Conservation (phyloP, 2,329 filamentous ascomycete genomes). For the Furcasterigmium furcatum region DNA sequence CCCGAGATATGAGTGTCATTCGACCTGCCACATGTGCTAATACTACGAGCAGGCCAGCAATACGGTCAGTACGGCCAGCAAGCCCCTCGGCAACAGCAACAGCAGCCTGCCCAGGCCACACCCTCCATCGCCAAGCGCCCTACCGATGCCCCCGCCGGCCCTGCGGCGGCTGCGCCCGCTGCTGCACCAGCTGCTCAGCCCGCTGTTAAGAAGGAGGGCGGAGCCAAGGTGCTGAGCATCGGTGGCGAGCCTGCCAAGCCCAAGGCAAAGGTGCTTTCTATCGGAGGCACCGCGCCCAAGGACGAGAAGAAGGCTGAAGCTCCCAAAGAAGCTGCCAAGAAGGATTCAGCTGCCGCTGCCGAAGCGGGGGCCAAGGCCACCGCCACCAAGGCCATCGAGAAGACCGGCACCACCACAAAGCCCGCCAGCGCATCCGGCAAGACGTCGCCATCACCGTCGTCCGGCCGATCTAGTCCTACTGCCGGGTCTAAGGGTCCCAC, state of each 20-base stretch:
- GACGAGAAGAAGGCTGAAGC: conserved; percentile 36
- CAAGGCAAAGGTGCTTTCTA: conserved; percentile 44
- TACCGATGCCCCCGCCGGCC: conserved; percentile 41
- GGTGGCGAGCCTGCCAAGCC: conserved; percentile 56
- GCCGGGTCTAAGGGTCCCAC: conserved; percentile 45
- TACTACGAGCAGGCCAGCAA: conserved; percentile 13
- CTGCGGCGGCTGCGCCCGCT: conserved; percentile 33
- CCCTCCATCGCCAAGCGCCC: conserved; percentile 64
- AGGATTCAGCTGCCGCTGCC: conserved; percentile 31
- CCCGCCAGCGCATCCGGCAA: conserved; percentile 57
- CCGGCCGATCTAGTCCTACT: conserved; percentile 80
- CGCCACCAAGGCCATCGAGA: conserved; percentile 87
- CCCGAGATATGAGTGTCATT: background rate
- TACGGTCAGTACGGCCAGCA: conserved; percentile 52
- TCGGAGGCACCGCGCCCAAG: conserved; percentile 33
- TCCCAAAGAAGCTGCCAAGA: conserved; percentile 47
- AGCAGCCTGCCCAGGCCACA: conserved; percentile 46
- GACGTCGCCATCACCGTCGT: conserved; percentile 77
- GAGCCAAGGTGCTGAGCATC: conserved; percentile 63
- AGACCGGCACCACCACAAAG: conserved; percentile 65
- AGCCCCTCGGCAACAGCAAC: conserved; percentile 29
- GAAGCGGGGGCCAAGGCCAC: conserved; percentile 81
- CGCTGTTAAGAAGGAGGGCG: conserved; percentile 49
- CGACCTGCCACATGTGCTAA: background rate
- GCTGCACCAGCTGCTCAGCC: conserved; percentile 45